Evolutionary conservation across 2,329 filamentous ascomycete genomes (phyloP).

Genomic region (Penicillium digitatum): DNA sequence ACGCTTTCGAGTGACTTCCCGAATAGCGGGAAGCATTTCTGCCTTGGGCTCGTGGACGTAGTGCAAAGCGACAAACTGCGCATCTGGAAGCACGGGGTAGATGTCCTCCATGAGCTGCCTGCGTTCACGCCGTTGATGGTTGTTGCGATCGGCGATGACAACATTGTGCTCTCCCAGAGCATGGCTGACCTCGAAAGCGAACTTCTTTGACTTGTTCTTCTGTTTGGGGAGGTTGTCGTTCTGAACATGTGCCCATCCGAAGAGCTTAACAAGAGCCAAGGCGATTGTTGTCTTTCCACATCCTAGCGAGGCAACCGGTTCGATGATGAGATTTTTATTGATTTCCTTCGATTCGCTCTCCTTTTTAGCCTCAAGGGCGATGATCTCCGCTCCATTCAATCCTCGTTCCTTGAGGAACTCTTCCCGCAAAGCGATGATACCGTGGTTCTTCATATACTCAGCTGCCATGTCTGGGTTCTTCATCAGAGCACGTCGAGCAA

Average conservation of each 20-base stretch:
- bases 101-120: slow-evolving; percentile 83
- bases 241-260: slow-evolving; percentile 88
- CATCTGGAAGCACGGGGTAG: slow-evolving; percentile 55
- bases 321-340: slow-evolving; percentile 69
- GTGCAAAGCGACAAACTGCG: slow-evolving; percentile 77
- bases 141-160: slow-evolving; percentile 91
- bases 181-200: slow-evolving; percentile 67
- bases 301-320: slow-evolving; percentile 87
- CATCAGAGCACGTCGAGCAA: slow-evolving; percentile 69
- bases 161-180: slow-evolving; percentile 62
- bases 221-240: slow-evolving; percentile 92
- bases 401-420: slow-evolving; percentile 82
- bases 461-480: slow-evolving; percentile 64
- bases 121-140: slow-evolving; percentile 82
- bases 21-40: slow-evolving; percentile 64
- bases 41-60: slow-evolving; percentile 70
- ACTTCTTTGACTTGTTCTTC: slow-evolving; percentile 68
- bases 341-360: slow-evolving; percentile 53
- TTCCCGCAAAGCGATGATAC: slow-evolving; percentile 85
- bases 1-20: slow-evolving; percentile 69
- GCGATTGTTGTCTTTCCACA: slow-evolving; percentile 96
- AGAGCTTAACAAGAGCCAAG: slow-evolving; percentile 73
- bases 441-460: slow-evolving; percentile 80
- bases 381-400: slow-evolving; percentile 82
- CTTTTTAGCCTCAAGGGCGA: slow-evolving; percentile 57